Percentiles rank a stretch among this genome's conserved stretches.
These are phyloP conservation scores for Alternaria conjuncta DNA, from an alignment of 2,329 filamentous ascomycete genomes.

Conservation along the genomic window DNA sequence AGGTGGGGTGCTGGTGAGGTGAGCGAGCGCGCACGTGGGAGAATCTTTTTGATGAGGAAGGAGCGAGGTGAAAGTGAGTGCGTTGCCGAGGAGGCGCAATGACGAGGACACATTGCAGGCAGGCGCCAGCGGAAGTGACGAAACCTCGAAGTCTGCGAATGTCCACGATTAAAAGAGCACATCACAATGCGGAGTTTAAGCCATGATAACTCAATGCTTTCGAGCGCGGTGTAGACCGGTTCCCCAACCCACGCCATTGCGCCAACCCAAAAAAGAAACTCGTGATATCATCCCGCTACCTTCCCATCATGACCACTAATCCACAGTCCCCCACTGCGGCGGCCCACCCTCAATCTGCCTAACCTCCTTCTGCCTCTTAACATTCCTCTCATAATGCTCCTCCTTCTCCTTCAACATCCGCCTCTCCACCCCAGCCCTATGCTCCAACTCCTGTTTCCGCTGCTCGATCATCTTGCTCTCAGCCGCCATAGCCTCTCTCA, in stretches of 20 bases:
- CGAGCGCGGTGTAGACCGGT: background rate
- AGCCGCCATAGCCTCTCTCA: slow-evolving; percentile 15
- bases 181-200: fast-evolving
- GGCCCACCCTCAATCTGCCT: slow-evolving; percentile 37
- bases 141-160: background rate
- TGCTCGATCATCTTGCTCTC: slow-evolving; percentile 33
- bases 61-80: background rate
- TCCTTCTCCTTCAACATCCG: slow-evolving; percentile 42
- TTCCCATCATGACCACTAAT: slow-evolving; percentile 13
- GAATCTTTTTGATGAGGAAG: background rate
- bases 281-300: background rate
- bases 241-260: background rate
- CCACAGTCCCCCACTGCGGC: slow-evolving; percentile 37
- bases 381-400: slow-evolving; percentile 42
- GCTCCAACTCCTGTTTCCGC: slow-evolving; percentile 35
- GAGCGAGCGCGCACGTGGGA: no score
- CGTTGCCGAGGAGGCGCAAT: background rate
- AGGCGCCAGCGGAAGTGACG: background rate
- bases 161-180: no score
- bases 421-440: slow-evolving; percentile 33
- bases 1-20: no score
- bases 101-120: no score
- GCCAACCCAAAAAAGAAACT: background rate
- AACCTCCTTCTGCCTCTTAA: slow-evolving; percentile 38
- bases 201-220: fast-evolving